A percentile compares a stretch with the other conserved stretches of the same genome.
Evolutionary conservation across 192 early-diverging fungal genomes (phyloP).

Genomic region (Spizellomyces punctatus): DNA sequence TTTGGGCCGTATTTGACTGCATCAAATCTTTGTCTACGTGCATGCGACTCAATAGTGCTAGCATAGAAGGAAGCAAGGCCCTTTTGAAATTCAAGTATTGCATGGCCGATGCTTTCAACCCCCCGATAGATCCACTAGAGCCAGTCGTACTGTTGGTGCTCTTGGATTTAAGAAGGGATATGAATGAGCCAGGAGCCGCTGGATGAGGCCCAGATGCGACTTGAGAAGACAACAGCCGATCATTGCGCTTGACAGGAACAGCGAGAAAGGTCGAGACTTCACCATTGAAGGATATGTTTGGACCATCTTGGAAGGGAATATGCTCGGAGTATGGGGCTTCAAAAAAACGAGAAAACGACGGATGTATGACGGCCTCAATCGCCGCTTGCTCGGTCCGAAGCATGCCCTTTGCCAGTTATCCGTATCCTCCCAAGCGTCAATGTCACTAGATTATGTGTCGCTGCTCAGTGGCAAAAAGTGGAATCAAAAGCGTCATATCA

Average conservation of each 20-base stretch:
- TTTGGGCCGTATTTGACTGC: neutral
- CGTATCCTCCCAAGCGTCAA: too few relatives aligned
- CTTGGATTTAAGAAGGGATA: slow-evolving; percentile 14
- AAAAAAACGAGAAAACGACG: slow-evolving; percentile 38
- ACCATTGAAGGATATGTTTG: slow-evolving; percentile 31
- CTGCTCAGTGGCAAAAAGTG: too few relatives aligned
- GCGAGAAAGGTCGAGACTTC: slow-evolving; percentile 42
- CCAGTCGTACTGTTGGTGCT: neutral
- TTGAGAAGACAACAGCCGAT: slow-evolving; percentile 9
- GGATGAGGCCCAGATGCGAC: slow-evolving; percentile 12
- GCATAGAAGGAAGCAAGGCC: slow-evolving; percentile 33
- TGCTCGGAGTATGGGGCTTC: slow-evolving; percentile 30
- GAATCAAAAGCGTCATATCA: too few relatives aligned
- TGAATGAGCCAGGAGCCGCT: neutral
- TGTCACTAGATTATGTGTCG: too few relatives aligned
- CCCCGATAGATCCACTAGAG: slow-evolving; percentile 12
- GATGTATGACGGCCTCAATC: slow-evolving; percentile 24
- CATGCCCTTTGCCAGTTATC: too few relatives aligned
- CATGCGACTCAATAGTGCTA: slow-evolving; percentile 19
- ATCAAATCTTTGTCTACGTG: slow-evolving; percentile 1
- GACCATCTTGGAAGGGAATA: slow-evolving; percentile 43
- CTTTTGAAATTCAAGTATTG: slow-evolving; percentile 35
- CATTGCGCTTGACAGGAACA: slow-evolving; percentile 48
- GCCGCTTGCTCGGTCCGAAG: too few relatives aligned
- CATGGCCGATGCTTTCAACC: slow-evolving; percentile 23